Evolutionary conservation across 768 basidiomycete genomes (phyloP).

Genomic region (Guyanaporus albipodus): DNA sequence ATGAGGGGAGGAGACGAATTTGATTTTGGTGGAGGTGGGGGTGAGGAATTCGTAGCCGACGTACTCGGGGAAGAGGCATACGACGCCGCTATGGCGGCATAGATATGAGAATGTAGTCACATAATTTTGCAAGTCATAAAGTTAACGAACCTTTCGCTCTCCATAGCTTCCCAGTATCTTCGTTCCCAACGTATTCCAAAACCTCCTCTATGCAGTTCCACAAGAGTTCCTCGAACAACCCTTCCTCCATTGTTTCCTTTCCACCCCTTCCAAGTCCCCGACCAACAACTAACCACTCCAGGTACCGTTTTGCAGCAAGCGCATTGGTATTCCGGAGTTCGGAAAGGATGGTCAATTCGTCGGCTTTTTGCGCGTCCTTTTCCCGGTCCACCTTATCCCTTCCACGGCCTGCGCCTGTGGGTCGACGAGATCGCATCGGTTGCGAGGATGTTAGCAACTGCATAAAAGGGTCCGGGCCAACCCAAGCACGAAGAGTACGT

Average conservation of each 20-base stretch:
- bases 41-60: neutral
- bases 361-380: slow-evolving; percentile 17
- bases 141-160: slow-evolving; percentile 55
- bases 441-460: slow-evolving; percentile 24
- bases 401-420: slow-evolving; percentile 17
- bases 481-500: neutral
- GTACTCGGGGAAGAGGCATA: slow-evolving; percentile 41
- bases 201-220: slow-evolving; percentile 53
- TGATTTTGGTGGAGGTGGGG: slow-evolving; percentile 9
- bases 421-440: slow-evolving; percentile 17
- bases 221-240: slow-evolving; percentile 67
- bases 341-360: slow-evolving; percentile 28
- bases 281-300: slow-evolving; percentile 78
- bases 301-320: slow-evolving; percentile 60
- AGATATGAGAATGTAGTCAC: neutral
- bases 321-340: slow-evolving; percentile 21
- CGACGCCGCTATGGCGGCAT: slow-evolving; percentile 41
- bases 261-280: slow-evolving; percentile 38
- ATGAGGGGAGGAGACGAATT: neutral
- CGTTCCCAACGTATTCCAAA: slow-evolving; percentile 41
- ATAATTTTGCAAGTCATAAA: neutral
- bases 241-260: slow-evolving; percentile 17
- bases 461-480: neutral
- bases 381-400: slow-evolving; percentile 27
- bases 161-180: slow-evolving; percentile 61